Percentiles rank a stretch among this genome's conserved stretches.
Conservation (phyloP, 2,329 filamentous ascomycete genomes). For the Fonsecaea monophora region DNA sequence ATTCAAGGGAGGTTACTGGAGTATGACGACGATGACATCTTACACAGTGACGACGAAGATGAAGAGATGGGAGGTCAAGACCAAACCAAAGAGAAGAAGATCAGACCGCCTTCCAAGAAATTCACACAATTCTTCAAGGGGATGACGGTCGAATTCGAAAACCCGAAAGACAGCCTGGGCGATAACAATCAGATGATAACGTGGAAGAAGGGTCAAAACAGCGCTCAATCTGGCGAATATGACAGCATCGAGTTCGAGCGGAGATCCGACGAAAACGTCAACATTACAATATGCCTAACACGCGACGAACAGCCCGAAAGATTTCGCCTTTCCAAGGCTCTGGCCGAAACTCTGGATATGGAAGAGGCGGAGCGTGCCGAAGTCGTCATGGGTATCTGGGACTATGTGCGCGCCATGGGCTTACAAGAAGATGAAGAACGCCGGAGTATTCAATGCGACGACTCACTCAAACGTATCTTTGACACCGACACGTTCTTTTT, state of each 20-base stretch:
- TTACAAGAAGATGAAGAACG: constrained; percentile 96
- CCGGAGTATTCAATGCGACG: constrained; percentile 88
- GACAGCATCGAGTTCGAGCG: constrained; percentile 92
- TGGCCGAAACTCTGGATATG: constrained; percentile 85
- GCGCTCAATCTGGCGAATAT: constrained; percentile 70
- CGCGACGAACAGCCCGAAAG: constrained; percentile 86
- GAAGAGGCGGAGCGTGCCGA: constrained; percentile 86
- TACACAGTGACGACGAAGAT: constrained; percentile 58
- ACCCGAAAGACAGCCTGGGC: constrained; percentile 47
- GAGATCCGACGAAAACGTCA: constrained; percentile 88
- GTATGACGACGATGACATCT: constrained; percentile 64
- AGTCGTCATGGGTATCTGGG: constrained; percentile 90
- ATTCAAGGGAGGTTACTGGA: constrained; percentile 87
- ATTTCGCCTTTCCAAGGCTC: constrained; percentile 76
- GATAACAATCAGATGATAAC: constrained; percentile 65
- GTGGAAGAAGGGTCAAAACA: constrained; percentile 81
- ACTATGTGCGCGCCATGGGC: constrained; percentile 85
- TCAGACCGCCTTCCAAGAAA: constrained; percentile 49
- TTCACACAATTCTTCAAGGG: constrained; percentile 60
- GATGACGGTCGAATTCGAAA: constrained; percentile 60
- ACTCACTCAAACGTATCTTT: constrained; percentile 79
- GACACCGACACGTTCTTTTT: constrained; percentile 79
- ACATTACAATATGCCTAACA: constrained; percentile 84
- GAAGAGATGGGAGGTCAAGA: constrained; percentile 52
- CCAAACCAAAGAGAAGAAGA: constrained; percentile 42